Base-by-base conservation (phyloP, 2,329 filamentous ascomycete species). In the Exserohilum turcica region DNA sequence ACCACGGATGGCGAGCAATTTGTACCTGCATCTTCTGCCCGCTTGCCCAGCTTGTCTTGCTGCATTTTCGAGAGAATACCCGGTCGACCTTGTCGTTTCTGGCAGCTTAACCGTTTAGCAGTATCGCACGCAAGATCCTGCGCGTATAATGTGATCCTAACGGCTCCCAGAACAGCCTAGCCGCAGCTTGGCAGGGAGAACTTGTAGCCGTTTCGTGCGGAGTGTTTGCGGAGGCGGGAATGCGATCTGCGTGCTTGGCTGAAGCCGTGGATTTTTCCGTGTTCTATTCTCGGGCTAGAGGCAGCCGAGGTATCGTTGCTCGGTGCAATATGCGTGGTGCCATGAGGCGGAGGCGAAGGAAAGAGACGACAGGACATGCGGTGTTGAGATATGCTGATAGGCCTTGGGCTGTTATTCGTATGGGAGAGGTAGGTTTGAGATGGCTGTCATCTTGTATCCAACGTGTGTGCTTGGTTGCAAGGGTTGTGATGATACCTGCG, bases 71-170 rank as follows among this genome's bases (percentile, higher is more conserved):
- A 16, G 58, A 15, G 27, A 60, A 60, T 58, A 36, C 51, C 58
- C 58, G 54, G 42, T 21, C 42, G 39, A 40, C 53, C 55, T 59
- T 49, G 38, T 57, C 55, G 10, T 56, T 63, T 63, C 19, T 24
- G 50, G 61, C 24, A 63, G 52, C 6, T 40, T 24, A 40, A 4
- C 54, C 57, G 57, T 46, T 6, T 38, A n/a, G 31, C 52, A 35
- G 35, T 43, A 43, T 45, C n/a, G 52, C 61, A 59, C 50, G 48
- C 57, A 56, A 64, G 38, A 51, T n/a, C 16, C 38, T 44, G 38
- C 44, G 39, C 43, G 57, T 15, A 51, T 43, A 53, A 42, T 55
- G 56, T 63, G 45, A 29, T 44, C 19, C 29, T 35, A 18, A 57
- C 52, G 18, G 28, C 24, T 27, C 29, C 2, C 15, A 24, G n/a